These are phyloP conservation scores for Trichoderma gracile DNA, from an alignment of 2,329 filamentous ascomycete species.

Conservation along the genomic window DNA sequence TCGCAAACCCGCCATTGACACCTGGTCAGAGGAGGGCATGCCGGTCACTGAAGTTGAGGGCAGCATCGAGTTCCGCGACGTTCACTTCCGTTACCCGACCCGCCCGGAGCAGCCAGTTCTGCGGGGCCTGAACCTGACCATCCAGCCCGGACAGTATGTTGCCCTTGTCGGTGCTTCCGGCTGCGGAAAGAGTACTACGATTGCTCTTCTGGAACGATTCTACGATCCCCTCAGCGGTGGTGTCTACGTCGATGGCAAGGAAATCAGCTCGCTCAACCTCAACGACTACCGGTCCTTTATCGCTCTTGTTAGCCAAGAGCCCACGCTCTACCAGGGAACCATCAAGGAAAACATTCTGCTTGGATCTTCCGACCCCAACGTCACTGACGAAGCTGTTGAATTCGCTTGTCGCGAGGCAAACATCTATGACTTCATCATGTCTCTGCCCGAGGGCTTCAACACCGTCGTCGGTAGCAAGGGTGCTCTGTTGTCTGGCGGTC, in stretches of 20 bases:
- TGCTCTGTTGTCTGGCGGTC: slow-evolving; percentile 38
- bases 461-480: slow-evolving; percentile 39
- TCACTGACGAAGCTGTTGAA: slow-evolving; percentile 71
- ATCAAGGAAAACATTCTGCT: slow-evolving; percentile 89
- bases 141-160: slow-evolving; percentile 78
- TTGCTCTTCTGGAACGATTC: slow-evolving; percentile 88
- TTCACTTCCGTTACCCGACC: slow-evolving; percentile 93
- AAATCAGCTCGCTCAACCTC: slow-evolving; percentile 79
- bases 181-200: slow-evolving; percentile 92
- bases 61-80: slow-evolving; percentile 82
- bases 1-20: slow-evolving; percentile 76
- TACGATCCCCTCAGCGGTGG: slow-evolving; percentile 84
- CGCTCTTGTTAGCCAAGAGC: slow-evolving; percentile 90
- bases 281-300: slow-evolving; percentile 83
- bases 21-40: slow-evolving; percentile 73
- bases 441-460: slow-evolving; percentile 54
- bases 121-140: slow-evolving; percentile 74
- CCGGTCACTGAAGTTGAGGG: slow-evolving; percentile 67
- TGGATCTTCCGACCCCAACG: slow-evolving; percentile 65
- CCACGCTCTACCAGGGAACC: slow-evolving; percentile 89
- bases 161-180: slow-evolving; percentile 90
- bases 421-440: slow-evolving; percentile 89
- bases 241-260: slow-evolving; percentile 80
- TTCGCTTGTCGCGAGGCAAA: slow-evolving; percentile 86
- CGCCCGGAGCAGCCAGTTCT: slow-evolving; percentile 88